Evolutionary conservation across 345 rosid species (phyloP).

Genomic region (Rhodamnia argentea): DNA sequence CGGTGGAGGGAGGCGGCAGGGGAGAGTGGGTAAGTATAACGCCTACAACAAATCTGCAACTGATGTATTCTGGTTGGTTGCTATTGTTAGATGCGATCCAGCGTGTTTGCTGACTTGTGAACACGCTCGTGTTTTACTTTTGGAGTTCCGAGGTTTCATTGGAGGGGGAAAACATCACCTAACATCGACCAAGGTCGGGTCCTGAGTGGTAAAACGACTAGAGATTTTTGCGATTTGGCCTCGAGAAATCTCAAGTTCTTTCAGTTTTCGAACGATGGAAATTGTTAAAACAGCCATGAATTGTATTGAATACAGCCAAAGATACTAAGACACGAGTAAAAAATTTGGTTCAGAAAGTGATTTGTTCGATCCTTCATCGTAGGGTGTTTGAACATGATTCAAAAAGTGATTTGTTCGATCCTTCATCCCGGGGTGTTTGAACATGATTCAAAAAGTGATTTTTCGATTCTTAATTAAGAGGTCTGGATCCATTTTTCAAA

Average conservation of each 20-base stretch:
- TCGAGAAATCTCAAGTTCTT: neutral
- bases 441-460: too few relatives aligned
- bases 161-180: neutral
- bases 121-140: neutral
- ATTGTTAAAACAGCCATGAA: neutral
- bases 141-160: neutral
- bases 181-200: neutral
- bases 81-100: neutral
- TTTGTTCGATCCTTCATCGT: neutral
- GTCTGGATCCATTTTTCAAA: neutral
- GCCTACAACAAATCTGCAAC: constrained; percentile 2
- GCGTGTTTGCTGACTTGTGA: neutral
- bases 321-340: neutral
- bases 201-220: neutral
- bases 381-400: neutral
- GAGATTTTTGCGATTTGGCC: neutral
- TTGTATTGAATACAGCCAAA: too few relatives aligned
- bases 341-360: neutral
- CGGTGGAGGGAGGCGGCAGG: neutral
- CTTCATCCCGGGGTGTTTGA: too few relatives aligned
- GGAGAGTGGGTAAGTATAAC: constrained; percentile 1
- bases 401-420: too few relatives aligned
- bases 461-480: too few relatives aligned
- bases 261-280: neutral
- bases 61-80: neutral